Evolutionary conservation across 129 eudicot genomes (phyloP), one percentile per base, ranked within the genome.

Genomic region (Oenanthe sinensis): DNA sequence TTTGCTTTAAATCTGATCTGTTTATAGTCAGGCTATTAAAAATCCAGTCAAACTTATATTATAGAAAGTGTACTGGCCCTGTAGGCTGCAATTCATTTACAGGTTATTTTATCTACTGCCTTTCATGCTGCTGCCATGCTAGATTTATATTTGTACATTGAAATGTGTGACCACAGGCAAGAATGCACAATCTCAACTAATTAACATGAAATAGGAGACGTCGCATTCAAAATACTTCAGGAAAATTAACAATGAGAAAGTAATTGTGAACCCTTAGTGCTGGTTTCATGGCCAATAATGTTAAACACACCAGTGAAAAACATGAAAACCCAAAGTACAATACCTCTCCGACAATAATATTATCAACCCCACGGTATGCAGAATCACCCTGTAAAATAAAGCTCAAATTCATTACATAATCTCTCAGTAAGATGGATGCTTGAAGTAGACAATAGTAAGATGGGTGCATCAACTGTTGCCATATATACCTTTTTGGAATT

Each of bases 401-500:
- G 78, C 42, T 14, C 26, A 67, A 63, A 70, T 47, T 79, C 76
- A 78, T 62, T 37, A 65, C 44, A 76, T 67, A 74, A 69, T 46
- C 62, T 47, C 33, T 6, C n/a, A 30, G 3, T 43, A 42, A 80
- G 50, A 46, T 44, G 26, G 74, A 58, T 50, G 33, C 42, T 39
- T 24, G 44, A 26, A 45, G 17, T 69, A 49, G 79, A 72, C n/a
- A 43, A 15, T 37, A 13, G 14, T 14, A 19, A 11, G 67, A 43
- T 44, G 43, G 44, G 8, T 60, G 60, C 60, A 74, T 46, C 10
- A 2, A 26, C 20, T 9, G n/a, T 74, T n/a, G 81, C 52, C 37
- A 76, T 43, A 43, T 19, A 69, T 5, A 91, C 94, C 94, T 89
- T 87, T 85, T 77, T 82, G 87, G 85, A 81, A 72, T 74, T 77